These are phyloP conservation scores for Fusarium devonianum DNA, from an alignment of 2,329 filamentous ascomycete genomes.

Conservation along the genomic window DNA sequence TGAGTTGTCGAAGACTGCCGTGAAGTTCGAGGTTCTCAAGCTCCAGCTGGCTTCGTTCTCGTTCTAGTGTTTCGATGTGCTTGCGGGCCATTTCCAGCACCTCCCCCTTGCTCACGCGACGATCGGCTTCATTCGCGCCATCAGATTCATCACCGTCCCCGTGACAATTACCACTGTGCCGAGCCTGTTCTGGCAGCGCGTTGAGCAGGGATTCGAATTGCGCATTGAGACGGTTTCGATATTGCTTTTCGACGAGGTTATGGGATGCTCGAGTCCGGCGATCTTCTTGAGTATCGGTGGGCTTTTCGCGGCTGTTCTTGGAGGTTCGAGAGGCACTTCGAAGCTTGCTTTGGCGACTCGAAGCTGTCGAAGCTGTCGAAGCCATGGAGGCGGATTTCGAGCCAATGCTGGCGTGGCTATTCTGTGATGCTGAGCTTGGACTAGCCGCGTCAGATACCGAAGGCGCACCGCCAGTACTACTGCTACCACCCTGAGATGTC, in stretches of 20 bases:
- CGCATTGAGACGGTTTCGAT: constrained; percentile 40
- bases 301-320: constrained; percentile 38
- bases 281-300: constrained; percentile 40
- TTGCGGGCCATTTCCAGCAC: constrained; percentile 42
- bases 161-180: constrained; percentile 17
- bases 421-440: constrained; percentile 35
- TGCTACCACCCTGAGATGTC: constrained; percentile 26
- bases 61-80: constrained; percentile 38
- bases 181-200: constrained; percentile 34
- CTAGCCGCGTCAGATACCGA: constrained; percentile 37
- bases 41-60: constrained; percentile 34
- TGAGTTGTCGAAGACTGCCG: constrained; percentile 34
- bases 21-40: constrained; percentile 38
- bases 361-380: constrained; percentile 36
- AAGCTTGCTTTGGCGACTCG: constrained; percentile 39
- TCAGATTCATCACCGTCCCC: constrained; percentile 35
- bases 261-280: constrained; percentile 41
- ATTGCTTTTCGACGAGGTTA: constrained; percentile 42
- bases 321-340: constrained; percentile 41
- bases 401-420: constrained; percentile 35
- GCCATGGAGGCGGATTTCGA: constrained; percentile 37
- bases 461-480: constrained; percentile 24
- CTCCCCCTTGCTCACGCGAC: constrained; percentile 40
- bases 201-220: constrained; percentile 40
- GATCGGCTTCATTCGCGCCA: constrained; percentile 33